Percentiles rank a stretch among this genome's conserved stretches.
These are phyloP conservation scores for Fagus sylvatica DNA, from an alignment of 306 rosid species.

Conservation along the genomic window DNA sequence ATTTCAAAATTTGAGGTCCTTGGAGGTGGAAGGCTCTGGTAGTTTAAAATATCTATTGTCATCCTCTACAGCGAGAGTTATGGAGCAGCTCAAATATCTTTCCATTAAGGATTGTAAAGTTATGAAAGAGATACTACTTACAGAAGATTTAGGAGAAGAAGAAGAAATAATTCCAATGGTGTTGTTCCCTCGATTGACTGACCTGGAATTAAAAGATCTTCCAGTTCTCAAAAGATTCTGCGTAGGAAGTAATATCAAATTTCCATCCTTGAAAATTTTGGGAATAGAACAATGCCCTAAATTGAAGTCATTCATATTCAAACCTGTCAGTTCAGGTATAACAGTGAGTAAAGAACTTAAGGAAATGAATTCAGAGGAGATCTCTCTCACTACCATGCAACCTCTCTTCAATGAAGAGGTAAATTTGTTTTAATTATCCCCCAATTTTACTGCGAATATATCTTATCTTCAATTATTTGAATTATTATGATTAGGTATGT, in stretches of 20 bases:
- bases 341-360: background rate
- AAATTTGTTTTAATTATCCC: background rate
- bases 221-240: background rate
- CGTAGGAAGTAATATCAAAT: background rate
- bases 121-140: constrained; percentile 17
- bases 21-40: background rate
- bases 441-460: background rate
- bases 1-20: constrained; percentile 18
- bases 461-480: no score
- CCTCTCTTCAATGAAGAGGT: background rate
- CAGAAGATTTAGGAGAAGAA: background rate
- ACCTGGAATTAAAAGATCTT: background rate
- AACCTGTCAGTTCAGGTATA: background rate
- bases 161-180: background rate
- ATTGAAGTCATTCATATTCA: background rate
- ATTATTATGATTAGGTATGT: no score
- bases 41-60: constrained; percentile 19
- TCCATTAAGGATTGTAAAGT: background rate
- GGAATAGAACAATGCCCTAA: background rate
- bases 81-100: constrained; percentile 20
- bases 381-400: background rate
- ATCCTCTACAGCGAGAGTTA: constrained; percentile 10
- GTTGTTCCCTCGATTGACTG: background rate
- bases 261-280: background rate
- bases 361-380: background rate